These are phyloP conservation scores for Diplocarpon mali DNA, from an alignment of 2,329 filamentous ascomycete genomes.

Conservation along the genomic window DNA sequence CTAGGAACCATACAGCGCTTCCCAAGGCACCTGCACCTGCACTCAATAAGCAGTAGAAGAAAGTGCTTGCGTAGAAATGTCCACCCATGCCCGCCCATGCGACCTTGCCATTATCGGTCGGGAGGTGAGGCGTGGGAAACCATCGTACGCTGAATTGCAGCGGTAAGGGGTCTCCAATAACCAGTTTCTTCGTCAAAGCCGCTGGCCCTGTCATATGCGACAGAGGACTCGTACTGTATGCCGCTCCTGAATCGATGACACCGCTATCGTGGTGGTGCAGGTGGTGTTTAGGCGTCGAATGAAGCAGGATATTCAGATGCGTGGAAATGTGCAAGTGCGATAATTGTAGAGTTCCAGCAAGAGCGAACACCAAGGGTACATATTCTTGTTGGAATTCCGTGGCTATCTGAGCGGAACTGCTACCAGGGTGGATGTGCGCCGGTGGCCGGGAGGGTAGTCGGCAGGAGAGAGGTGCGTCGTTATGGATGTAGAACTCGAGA, in stretches of 20 bases:
- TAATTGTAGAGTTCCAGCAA: slow-evolving; percentile 79
- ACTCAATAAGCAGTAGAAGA: slow-evolving; percentile 50
- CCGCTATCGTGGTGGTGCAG: slow-evolving; percentile 56
- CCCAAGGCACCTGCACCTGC: slow-evolving; percentile 45
- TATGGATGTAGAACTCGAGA: slow-evolving; percentile 95
- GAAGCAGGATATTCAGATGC: slow-evolving; percentile 79
- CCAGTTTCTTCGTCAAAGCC: slow-evolving; percentile 48
- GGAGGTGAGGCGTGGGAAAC: slow-evolving; percentile 67
- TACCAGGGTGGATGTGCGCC: slow-evolving; percentile 32
- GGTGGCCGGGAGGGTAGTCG: slow-evolving; percentile 72
- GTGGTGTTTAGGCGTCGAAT: slow-evolving; percentile 49
- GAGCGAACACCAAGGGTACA: slow-evolving; percentile 76
- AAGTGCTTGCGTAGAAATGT: slow-evolving; percentile 50
- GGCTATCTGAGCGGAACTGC: slow-evolving; percentile 29
- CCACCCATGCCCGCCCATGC: slow-evolving; percentile 56
- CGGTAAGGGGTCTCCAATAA: slow-evolving; percentile 79
- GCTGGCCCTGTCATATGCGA: slow-evolving; percentile 40
- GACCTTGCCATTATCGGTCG: slow-evolving; percentile 52
- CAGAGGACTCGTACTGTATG: slow-evolving; percentile 71
- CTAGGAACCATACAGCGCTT: slow-evolving; percentile 49
- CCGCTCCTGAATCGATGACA: slow-evolving; percentile 75
- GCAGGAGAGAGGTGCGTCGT: slow-evolving; percentile 85
- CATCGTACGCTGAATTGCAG: slow-evolving; percentile 74
- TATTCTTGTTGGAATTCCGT: slow-evolving; percentile 42
- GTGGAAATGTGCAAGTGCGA: slow-evolving; percentile 87